These are phyloP conservation scores for Adansonia madagascariensis DNA, from an alignment of 441 rosid species.

Conservation along the genomic window DNA sequence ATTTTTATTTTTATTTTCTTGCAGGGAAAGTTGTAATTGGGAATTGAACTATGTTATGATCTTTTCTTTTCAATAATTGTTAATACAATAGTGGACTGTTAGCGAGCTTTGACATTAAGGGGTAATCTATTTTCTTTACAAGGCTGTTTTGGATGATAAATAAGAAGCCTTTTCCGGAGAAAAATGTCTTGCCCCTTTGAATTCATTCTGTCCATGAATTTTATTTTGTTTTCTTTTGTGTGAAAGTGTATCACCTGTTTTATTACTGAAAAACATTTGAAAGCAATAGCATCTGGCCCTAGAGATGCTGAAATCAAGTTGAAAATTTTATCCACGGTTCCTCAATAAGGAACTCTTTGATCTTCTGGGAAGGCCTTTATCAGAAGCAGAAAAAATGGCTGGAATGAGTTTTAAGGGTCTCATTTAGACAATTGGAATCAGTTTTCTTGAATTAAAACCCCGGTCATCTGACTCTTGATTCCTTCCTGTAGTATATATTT, in stretches of 20 bases:
- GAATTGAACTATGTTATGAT: background rate
- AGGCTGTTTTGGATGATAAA: background rate
- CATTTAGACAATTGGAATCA: background rate
- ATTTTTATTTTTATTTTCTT: background rate
- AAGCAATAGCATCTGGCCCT: background rate
- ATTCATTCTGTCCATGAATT: background rate
- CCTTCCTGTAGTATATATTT: conserved; percentile 8
- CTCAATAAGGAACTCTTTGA: background rate
- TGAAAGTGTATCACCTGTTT: background rate
- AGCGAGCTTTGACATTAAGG: background rate
- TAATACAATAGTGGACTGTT: no score
- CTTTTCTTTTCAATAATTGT: background rate
- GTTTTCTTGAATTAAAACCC: background rate
- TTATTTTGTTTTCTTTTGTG: background rate
- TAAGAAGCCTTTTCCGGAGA: background rate
- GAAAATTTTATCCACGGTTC: background rate
- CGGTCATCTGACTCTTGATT: background rate
- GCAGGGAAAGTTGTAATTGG: background rate
- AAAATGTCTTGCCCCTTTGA: background rate
- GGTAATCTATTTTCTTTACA: background rate
- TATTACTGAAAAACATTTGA: background rate
- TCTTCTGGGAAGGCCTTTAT: background rate
- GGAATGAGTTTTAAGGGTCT: background rate
- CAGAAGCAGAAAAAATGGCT: background rate
- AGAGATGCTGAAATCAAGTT: background rate